Evolutionary conservation across 257 asterid species (phyloP).

Genomic region (Rhazya stricta): DNA sequence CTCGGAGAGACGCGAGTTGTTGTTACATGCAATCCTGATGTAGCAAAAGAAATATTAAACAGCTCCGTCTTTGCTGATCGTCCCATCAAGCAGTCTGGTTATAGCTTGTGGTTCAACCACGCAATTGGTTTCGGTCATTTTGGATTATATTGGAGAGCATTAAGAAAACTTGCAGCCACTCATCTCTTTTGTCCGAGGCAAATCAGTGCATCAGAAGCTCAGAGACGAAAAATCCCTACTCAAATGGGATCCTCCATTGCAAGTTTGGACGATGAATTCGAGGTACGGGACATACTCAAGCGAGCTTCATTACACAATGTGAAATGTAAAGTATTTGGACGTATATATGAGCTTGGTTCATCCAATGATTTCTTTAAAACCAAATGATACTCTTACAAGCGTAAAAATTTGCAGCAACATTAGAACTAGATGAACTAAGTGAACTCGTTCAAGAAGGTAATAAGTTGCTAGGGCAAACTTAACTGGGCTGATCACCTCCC

Average conservation of each 20-base stretch:
- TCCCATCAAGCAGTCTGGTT: conserved; percentile 62
- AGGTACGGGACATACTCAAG: conserved; percentile 35
- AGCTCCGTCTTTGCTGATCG: conserved; percentile 53
- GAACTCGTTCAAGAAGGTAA: conserved; percentile 61
- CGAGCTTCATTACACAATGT: conserved; percentile 44
- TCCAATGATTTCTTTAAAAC: no score
- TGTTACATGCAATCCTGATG: conserved; percentile 44
- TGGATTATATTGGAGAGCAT: conserved; percentile 64
- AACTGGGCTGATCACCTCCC: conserved; percentile 66
- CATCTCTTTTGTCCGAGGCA: conserved; percentile 57
- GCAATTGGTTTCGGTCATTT: conserved; percentile 77
- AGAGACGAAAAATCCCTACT: conserved; percentile 16
- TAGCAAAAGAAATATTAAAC: conserved; percentile 49
- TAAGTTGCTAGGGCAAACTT: conserved; percentile 51
- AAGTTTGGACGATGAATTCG: not conserved
- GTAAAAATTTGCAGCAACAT: no score
- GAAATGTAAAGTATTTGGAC: conserved; percentile 62
- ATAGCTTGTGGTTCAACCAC: conserved; percentile 51
- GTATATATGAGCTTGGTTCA: conserved; percentile 25
- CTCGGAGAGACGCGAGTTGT: conserved; percentile 58
- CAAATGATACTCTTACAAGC: no score
- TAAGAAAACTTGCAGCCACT: conserved; percentile 58
- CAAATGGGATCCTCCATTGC: conserved; percentile 1
- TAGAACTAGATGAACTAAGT: conserved; percentile 33
- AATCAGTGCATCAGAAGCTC: conserved; percentile 36